These are phyloP conservation scores for Malassezia equina DNA, from an alignment of 1,284 basidiomycete species.

Conservation along the genomic window DNA sequence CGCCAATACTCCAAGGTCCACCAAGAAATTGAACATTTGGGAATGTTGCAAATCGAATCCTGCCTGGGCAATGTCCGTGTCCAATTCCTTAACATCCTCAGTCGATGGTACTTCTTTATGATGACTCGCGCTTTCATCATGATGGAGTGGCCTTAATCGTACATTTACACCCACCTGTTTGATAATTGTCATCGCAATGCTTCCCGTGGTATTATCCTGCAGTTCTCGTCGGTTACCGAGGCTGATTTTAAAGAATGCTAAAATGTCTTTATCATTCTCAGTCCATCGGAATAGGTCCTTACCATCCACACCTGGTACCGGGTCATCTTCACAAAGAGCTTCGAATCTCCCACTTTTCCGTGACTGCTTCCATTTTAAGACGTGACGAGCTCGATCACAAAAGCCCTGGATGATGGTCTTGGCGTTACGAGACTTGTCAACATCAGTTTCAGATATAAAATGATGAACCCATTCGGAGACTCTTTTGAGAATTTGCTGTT, in stretches of 20 bases:
- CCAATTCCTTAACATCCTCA: background rate
- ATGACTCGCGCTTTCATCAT: background rate
- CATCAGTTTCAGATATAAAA: slow-evolving; percentile 16
- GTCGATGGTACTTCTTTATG: background rate
- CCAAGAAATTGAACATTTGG: slow-evolving; percentile 24
- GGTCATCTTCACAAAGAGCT: background rate
- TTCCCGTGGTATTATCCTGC: slow-evolving; percentile 60
- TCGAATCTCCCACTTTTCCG: background rate
- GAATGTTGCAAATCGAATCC: slow-evolving; percentile 27
- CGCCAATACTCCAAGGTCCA: slow-evolving; percentile 23
- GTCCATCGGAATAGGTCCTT: slow-evolving; percentile 53
- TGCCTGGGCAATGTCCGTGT: slow-evolving; percentile 5
- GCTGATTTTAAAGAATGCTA: slow-evolving; percentile 60
- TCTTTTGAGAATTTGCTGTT: slow-evolving; percentile 56
- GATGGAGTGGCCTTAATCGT: slow-evolving; percentile 14
- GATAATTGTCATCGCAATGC: slow-evolving; percentile 57
- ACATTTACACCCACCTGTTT: slow-evolving; percentile 53
- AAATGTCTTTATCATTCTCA: slow-evolving; percentile 57
- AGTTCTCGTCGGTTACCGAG: slow-evolving; percentile 56
- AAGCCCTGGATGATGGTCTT: slow-evolving; percentile 18
- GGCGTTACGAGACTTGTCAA: slow-evolving; percentile 10
- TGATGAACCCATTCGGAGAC: slow-evolving; percentile 56
- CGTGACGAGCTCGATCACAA: slow-evolving; percentile 46
- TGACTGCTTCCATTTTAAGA: slow-evolving; percentile 38
- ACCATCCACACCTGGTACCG: slow-evolving; percentile 26